phyloP scores from a whole-genome alignment of 305 asterid genomes.

The Solanum aculeatissimum region DNA sequence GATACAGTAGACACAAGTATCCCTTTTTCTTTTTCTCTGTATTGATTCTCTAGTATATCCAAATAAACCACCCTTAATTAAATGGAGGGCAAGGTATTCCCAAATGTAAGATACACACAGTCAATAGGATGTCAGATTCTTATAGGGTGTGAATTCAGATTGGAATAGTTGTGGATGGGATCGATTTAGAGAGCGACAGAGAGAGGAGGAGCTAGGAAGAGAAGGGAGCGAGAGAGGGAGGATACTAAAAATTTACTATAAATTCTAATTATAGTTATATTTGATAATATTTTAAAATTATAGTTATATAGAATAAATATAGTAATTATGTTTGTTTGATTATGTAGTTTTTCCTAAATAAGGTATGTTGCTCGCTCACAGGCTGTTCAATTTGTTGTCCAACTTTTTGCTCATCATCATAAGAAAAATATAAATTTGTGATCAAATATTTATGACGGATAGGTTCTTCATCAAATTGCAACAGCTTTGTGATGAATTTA shows the following conservation, averaged over 20 bases:
- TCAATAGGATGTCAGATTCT: not conserved
- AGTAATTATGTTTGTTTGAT: not conserved
- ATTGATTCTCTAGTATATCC: not conserved
- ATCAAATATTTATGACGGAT: not conserved
- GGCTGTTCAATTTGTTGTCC: not conserved
- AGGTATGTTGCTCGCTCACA: not conserved
- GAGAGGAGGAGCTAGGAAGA: not conserved
- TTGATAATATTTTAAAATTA: not conserved
- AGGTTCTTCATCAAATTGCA: not conserved
- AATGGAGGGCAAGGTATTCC: not conserved
- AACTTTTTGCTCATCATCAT: not conserved
- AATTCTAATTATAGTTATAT: not conserved
- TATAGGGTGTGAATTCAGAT: not conserved
- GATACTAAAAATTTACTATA: not conserved
- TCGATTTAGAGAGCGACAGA: too few species aligned
- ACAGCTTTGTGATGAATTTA: not conserved
- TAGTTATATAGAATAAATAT: not conserved
- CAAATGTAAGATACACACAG: not conserved
- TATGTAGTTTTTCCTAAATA: not conserved
- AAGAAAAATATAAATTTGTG: not conserved
- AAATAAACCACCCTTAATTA: not conserved
- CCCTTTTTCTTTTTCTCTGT: not conserved
- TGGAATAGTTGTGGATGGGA: not conserved
- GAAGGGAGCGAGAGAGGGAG: not conserved
- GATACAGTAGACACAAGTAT: not conserved